Percentiles rank a stretch among this genome's conserved stretches.
Evolutionary conservation across 2,329 filamentous ascomycete genomes (phyloP).

Genomic region (Chalaropsis ovoidea): DNA sequence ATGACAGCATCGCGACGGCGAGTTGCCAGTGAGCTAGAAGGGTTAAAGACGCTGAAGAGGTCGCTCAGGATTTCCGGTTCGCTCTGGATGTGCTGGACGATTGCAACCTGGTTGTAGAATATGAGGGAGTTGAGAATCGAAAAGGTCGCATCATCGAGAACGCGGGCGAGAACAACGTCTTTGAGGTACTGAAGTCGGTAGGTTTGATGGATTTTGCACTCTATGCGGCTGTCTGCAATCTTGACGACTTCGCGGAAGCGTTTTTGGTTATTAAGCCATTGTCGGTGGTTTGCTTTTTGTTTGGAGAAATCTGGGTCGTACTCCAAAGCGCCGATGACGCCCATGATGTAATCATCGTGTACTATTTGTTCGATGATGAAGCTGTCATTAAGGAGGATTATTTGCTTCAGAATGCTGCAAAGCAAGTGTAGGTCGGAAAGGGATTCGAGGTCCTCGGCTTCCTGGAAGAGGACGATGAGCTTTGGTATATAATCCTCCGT

Average conservation of each 20-base stretch:
- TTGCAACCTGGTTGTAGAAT: constrained; percentile 98
- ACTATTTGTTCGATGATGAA: constrained; percentile 90
- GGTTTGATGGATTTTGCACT: constrained; percentile 88
- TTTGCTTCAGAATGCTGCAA: constrained; percentile 95
- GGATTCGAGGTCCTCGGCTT: constrained; percentile 86
- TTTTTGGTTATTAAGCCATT: constrained; percentile 79
- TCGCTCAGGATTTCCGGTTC: constrained; percentile 71
- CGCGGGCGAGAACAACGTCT: constrained; percentile 92
- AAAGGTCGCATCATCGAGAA: constrained; percentile 94
- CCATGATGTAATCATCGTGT: constrained; percentile 76
- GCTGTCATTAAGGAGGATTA: constrained; percentile 90
- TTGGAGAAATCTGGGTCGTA: constrained; percentile 97
- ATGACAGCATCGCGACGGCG: constrained; percentile 88
- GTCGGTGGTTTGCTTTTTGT: constrained; percentile 93
- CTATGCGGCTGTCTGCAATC: constrained; percentile 72
- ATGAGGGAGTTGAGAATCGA: constrained; percentile 95
- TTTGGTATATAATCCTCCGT: constrained; percentile 78
- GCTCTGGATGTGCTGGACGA: constrained; percentile 84
- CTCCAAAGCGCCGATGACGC: constrained; percentile 89
- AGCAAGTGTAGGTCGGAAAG: constrained; percentile 76
- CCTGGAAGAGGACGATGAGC: constrained; percentile 72
- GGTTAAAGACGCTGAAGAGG: constrained; percentile 74
- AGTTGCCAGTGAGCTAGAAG: constrained; percentile 52
- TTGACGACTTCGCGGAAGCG: constrained; percentile 93
- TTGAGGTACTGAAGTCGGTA: constrained; percentile 95